Evolutionary conservation across 83 land plant genomes (phyloP), one percentile per base, ranked within the genome.

Genomic region (Isoetes engelmannii): DNA sequence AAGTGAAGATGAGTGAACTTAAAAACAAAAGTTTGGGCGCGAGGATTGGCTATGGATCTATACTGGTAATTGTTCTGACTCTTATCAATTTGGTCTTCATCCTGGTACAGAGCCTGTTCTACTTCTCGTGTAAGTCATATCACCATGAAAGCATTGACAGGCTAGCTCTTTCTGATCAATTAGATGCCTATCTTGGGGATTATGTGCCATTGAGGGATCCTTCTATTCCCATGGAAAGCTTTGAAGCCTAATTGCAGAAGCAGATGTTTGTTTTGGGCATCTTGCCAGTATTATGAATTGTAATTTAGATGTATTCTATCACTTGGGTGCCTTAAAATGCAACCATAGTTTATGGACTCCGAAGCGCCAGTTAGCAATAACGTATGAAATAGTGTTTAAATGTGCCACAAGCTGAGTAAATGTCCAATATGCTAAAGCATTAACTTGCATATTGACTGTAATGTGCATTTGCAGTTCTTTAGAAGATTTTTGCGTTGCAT

Each of bases 61-160:
- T 49, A 9, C 70, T 85, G 0, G 67, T 84, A 21, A 0, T 53
- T 6, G 50, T 76, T 60, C 73, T 87, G 48, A 69, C 76, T 10
- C 63, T 58, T 44, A 57, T 84, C 64, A 74, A 79, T 8, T 44
- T 92, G 47, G 49, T 82, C 6, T 81, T 80, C 5, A 81, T 89
- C 18, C 78, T 92, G 56, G 69, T 77, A 6, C 86, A 87, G 57
- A 85, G 84, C 5, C 83, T 92, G 6, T 45, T 92, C 57, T 92
- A 92, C 69, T 87, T 87, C 54, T 83, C 82, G 1, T 89, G 93
- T 82, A 92, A 92, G 67, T 81, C 94, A 3, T 79, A 74, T 47
- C 98, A 85, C 74, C 83, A 82, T 21, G 87, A 92, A 80, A 82
- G 78, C 63, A 80, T 92, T 18, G 95, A 92, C 70, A 80, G 85